Conservation (phyloP, 495 filamentous ascomycete species). For the Astrocystis sublimbata region DNA sequence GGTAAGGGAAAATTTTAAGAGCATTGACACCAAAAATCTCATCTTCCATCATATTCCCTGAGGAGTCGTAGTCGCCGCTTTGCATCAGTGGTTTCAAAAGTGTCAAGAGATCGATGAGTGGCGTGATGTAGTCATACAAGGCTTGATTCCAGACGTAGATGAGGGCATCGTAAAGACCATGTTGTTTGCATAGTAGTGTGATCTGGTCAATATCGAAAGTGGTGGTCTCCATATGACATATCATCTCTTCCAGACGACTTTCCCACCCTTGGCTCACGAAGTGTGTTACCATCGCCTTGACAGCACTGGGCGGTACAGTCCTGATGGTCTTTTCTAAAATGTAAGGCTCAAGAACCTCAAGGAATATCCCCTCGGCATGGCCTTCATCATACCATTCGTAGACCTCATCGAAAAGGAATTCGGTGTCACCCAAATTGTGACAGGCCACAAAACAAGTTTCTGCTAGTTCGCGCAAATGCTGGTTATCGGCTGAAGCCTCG, state of each 20-base stretch:
- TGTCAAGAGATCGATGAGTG: slow-evolving; percentile 79
- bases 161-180: slow-evolving; percentile 90
- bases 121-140: slow-evolving; percentile 84
- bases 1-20: slow-evolving; percentile 90
- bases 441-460: slow-evolving; percentile 82
- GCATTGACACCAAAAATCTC: slow-evolving; percentile 63
- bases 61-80: slow-evolving; percentile 47
- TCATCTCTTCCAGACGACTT: slow-evolving; percentile 84
- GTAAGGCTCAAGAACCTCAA: slow-evolving; percentile 82
- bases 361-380: slow-evolving; percentile 69
- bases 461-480: slow-evolving; percentile 74
- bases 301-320: slow-evolving; percentile 74
- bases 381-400: slow-evolving; percentile 87
- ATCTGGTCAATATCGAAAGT: slow-evolving; percentile 95
- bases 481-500: slow-evolving; percentile 51
- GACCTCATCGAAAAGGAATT: slow-evolving; percentile 88
- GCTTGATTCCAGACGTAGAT: slow-evolving; percentile 97
- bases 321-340: slow-evolving; percentile 77
- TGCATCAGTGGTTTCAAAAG: slow-evolving; percentile 63
- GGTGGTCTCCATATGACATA: slow-evolving; percentile 85
- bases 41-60: slow-evolving; percentile 46
- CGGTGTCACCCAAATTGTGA: slow-evolving; percentile 68
- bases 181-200: slow-evolving; percentile 83
- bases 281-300: slow-evolving; percentile 82
- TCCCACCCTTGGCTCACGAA: slow-evolving; percentile 72